Conservation (phyloP, 805 yeast genomes). For the Phaffomyces antillensis region DNA sequence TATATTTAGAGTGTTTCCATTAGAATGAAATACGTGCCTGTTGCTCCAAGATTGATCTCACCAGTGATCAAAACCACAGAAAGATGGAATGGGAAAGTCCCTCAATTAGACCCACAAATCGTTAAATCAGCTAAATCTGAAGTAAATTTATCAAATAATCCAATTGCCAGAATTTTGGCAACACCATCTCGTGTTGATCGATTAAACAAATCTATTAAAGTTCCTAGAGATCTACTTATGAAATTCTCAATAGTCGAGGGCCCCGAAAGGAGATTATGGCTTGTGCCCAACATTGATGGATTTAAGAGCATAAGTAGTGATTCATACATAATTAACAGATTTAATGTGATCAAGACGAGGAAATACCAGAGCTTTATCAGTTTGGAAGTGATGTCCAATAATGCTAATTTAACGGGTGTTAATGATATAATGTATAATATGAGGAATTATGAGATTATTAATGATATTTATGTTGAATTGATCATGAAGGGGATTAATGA, state of each 20-base stretch:
- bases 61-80: conserved; percentile 7
- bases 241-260: conserved; percentile 7
- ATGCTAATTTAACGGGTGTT: conserved; percentile 6
- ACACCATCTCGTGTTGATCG: conserved; percentile 39
- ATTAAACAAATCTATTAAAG: conserved; percentile 23
- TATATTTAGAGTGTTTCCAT: no score
- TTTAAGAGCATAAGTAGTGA: conserved; percentile 6
- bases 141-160: conserved; percentile 20
- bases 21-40: conserved; percentile 7
- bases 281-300: conserved; percentile 9
- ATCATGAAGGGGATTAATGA: conserved; percentile 1
- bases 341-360: conserved; percentile 2
- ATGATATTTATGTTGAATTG: conserved; percentile 8
- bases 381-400: conserved; percentile 10
- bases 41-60: conserved; percentile 4
- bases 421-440: conserved; percentile 11
- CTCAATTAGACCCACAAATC: not conserved
- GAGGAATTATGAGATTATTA: conserved; percentile 5
- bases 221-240: conserved; percentile 8
- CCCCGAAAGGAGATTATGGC: conserved; percentile 2
- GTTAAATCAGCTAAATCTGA: conserved; percentile 9
- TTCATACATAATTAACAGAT: conserved; percentile 11
- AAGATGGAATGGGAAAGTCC: conserved; percentile 9
- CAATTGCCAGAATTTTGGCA: conserved; percentile 32
- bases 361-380: conserved; percentile 10